Evolutionary conservation across 345 rosid species (phyloP).

Genomic region (Salix caprea): DNA sequence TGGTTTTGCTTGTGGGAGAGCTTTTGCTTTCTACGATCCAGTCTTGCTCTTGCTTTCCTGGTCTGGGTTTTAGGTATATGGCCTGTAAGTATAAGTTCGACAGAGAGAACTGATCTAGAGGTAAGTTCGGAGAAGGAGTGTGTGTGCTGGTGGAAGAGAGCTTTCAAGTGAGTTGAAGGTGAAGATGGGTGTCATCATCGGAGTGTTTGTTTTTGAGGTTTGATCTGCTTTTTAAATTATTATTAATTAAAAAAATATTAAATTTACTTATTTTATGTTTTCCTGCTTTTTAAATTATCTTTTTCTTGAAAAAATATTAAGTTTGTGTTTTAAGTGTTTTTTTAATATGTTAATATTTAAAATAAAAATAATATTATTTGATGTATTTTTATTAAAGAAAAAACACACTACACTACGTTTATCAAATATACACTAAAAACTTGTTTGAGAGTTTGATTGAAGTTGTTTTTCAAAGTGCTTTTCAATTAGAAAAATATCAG

Average conservation of each 20-base stretch:
- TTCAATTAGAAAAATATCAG: too few species aligned
- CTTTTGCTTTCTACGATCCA: background rate
- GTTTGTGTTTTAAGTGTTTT: too few species aligned
- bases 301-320: too few species aligned
- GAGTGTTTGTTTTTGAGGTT: background rate
- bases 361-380: too few species aligned
- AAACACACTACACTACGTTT: too few species aligned
- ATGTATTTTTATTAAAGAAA: too few species aligned
- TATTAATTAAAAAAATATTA: background rate
- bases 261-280: too few species aligned
- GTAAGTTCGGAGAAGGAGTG: constrained; percentile 13
- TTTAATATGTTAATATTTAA: too few species aligned
- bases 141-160: constrained; percentile 37
- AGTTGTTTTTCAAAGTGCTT: too few species aligned
- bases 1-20: background rate
- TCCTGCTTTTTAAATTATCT: too few species aligned
- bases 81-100: background rate
- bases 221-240: background rate
- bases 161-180: constrained; percentile 50
- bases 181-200: constrained; percentile 26
- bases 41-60: background rate
- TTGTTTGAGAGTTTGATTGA: too few species aligned
- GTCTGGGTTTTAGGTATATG: background rate
- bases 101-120: background rate
- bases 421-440: too few species aligned